Base-by-base conservation (phyloP, 192 early-diverging fungal species). In the Obelidium mucronatum region DNA sequence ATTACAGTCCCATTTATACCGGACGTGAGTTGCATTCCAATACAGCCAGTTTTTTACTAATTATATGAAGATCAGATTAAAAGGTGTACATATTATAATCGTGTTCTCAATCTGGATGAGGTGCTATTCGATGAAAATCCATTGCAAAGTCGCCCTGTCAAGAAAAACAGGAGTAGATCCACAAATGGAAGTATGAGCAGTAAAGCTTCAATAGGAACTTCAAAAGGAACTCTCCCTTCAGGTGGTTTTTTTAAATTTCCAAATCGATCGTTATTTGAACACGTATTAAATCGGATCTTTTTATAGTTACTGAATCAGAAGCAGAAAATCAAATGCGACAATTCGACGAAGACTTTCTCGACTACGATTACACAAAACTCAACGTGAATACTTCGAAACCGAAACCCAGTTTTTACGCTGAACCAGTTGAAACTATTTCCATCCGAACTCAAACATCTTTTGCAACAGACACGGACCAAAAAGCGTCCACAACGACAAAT, bases 41-140 rank as follows among this genome's bases (percentile, higher is more conserved):
- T n/a, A n/a, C n/a, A n/a, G n/a, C n/a, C n/a, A n/a, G n/a, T n/a
- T n/a, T n/a, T n/a, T n/a, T n/a, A n/a, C n/a, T n/a, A n/a, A n/a
- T n/a, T n/a, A n/a, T n/a, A n/a, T n/a, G n/a, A n/a, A n/a, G n/a
- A n/a, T 22, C 72, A 67, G 64, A 40, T 71, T 17, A 65, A 78
- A 59, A 11, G 40, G 19, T 84, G 84, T 37, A 92, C 44, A 22
- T 74, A 93, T 77, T 94, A 93, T 80, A 92, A 94, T 61, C 91
- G 92, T 4, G 91, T 88, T 0, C 89, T 90, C 58, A 92, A 99
- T 55, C 81, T 99, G 28, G 96, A 99, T 71, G 97, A 99, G 75
- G 88, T 98, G 35, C 81, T 99, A 44, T 84, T 99, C n/a, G 96
- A 99, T 77, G 97, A 97, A 37, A 96, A 39, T 42, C 69, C 77